These are phyloP conservation scores for Mallotus japonicus DNA, from an alignment of 441 rosid genomes.

Conservation along the genomic window DNA sequence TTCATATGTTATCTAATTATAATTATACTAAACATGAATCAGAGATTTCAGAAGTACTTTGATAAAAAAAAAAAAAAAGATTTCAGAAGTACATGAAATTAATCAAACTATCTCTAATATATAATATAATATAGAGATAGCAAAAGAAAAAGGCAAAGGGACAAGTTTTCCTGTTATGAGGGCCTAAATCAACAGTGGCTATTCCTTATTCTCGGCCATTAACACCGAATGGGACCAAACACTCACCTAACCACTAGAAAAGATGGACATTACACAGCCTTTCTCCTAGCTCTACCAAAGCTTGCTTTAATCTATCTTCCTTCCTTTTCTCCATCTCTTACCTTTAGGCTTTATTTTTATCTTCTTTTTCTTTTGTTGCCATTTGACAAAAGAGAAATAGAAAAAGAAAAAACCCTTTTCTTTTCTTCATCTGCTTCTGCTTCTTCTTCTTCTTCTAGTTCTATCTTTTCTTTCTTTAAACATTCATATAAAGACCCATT, in stretches of 20 bases:
- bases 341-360: neutral
- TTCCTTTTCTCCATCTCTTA: neutral
- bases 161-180: conserved; percentile 18
- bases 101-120: neutral
- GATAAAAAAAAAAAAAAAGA: no score
- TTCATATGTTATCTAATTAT: neutral
- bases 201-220: conserved; percentile 37
- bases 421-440: no score
- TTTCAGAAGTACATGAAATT: neutral
- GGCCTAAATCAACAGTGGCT: conserved; percentile 23
- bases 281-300: neutral
- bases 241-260: conserved; percentile 42
- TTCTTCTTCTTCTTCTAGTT: neutral
- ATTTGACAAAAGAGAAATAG: conserved; percentile 10
- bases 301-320: neutral
- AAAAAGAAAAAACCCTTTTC: no score
- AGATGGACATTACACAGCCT: conserved; percentile 26
- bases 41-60: no score
- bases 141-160: conserved; percentile 10
- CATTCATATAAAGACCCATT: conserved; percentile 24
- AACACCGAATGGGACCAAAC: conserved; percentile 37
- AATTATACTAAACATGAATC: no score
- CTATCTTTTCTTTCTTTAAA: conserved; percentile 15
- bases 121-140: no score
- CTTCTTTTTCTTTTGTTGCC: conserved; percentile 2